phyloP scores from a whole-genome alignment of 257 asterid species.

The Nicotiana benthamiana region DNA sequence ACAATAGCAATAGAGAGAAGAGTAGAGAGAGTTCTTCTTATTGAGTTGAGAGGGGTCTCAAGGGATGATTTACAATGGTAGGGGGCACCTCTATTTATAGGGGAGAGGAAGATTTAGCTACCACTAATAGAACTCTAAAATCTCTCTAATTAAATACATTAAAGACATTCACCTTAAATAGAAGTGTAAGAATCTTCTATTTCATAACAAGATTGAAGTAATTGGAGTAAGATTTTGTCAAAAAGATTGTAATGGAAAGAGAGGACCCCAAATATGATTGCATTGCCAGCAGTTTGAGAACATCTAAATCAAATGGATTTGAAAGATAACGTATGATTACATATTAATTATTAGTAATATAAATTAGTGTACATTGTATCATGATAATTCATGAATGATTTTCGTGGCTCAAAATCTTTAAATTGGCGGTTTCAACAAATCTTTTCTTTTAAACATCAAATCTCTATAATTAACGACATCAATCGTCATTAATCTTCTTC shows the following conservation, averaged over 20 bases:
- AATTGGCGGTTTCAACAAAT: neutral
- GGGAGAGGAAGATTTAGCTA: too few relatives aligned
- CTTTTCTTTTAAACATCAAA: neutral
- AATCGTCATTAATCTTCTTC: neutral
- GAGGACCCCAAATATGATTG: conserved; percentile 1
- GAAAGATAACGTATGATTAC: neutral
- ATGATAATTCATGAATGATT: conserved; percentile 4
- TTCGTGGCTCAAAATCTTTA: neutral
- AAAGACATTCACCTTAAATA: too few relatives aligned
- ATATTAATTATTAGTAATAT: neutral
- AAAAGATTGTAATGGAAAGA: neutral
- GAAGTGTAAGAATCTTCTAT: too few relatives aligned
- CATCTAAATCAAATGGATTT: neutral
- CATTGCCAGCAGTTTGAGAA: neutral
- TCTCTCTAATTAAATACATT: too few relatives aligned
- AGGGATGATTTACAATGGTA: too few relatives aligned
- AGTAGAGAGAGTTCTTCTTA: too few relatives aligned
- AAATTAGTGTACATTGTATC: neutral
- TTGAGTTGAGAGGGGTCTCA: too few relatives aligned
- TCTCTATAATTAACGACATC: neutral
- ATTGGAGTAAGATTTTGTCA: neutral
- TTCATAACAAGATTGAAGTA: too few relatives aligned
- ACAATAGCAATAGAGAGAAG: too few relatives aligned
- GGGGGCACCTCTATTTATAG: too few relatives aligned
- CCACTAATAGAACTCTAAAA: too few relatives aligned